Evolutionary conservation across 2,329 filamentous ascomycete species (phyloP).

Genomic region (Zasmidium cellare): DNA sequence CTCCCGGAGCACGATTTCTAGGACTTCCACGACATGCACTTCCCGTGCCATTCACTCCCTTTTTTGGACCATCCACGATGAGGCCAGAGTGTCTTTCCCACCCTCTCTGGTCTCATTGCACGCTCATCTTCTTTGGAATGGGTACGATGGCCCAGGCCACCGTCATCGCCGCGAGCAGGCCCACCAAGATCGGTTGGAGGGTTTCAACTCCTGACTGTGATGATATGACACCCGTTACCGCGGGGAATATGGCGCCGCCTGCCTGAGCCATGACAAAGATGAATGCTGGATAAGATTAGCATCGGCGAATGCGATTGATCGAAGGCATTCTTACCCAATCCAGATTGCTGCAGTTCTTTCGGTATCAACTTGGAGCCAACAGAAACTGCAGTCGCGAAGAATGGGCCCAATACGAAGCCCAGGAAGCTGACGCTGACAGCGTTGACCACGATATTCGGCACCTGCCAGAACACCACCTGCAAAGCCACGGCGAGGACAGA

Average conservation of each 20-base stretch:
- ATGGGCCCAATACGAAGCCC: conserved; percentile 59
- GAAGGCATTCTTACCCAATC: conserved; percentile 41
- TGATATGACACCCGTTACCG: conserved; percentile 21
- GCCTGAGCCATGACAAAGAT: conserved; percentile 26
- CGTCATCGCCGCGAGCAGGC: conserved; percentile 43
- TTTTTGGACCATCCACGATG: too few relatives aligned
- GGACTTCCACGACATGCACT: too few relatives aligned
- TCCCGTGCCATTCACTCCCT: too few relatives aligned
- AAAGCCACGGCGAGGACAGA: conserved; percentile 53
- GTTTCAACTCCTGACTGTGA: conserved; percentile 47
- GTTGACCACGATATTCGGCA: conserved; percentile 49
- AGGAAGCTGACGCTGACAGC: conserved; percentile 56
- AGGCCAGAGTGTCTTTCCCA: too few relatives aligned
- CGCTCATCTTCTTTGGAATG: conserved; percentile 8
- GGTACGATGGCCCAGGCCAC: conserved; percentile 20
- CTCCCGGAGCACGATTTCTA: too few relatives aligned
- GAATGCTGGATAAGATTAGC: conserved; percentile 10
- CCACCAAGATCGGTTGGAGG: conserved; percentile 55
- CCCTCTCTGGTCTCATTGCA: too few relatives aligned
- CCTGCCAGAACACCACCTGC: conserved; percentile 61
- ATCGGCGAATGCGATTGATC: background rate
- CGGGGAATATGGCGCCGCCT: conserved; percentile 22
- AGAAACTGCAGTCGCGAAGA: conserved; percentile 60
- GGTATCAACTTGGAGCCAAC: conserved; percentile 56
- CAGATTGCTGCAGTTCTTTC: conserved; percentile 48